A percentile compares a stretch with the other conserved stretches of the same genome.
These are phyloP conservation scores for Sporothrix euskadiensis DNA, from an alignment of 2,329 filamentous ascomycete species.

Conservation along the genomic window DNA sequence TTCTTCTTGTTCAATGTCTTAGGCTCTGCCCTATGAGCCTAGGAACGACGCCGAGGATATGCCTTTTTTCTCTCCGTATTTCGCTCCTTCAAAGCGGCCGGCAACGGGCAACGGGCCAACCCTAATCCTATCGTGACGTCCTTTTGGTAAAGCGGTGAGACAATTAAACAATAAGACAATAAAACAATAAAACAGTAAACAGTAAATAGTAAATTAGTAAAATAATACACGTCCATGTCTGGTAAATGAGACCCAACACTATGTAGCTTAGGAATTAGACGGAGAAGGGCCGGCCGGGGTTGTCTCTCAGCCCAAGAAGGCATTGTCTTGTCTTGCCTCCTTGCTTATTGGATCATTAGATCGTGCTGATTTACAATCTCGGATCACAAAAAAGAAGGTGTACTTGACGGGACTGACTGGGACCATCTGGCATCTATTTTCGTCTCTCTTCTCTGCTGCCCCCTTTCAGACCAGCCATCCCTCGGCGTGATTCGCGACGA, in stretches of 20 bases:
- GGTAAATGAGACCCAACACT: background rate
- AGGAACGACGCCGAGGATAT: background rate
- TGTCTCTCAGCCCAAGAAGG: background rate
- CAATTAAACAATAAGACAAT: background rate
- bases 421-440: background rate
- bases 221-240: background rate
- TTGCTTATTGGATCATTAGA: background rate
- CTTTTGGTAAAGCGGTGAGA: background rate
- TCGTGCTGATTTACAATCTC: background rate
- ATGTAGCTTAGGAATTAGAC: background rate
- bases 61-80: conserved; percentile 8
- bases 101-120: conserved; percentile 15
- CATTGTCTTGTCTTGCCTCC: background rate
- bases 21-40: conserved; percentile 1
- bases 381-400: background rate
- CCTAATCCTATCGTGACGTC: conserved; percentile 3
- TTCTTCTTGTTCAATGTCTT: background rate
- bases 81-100: conserved; percentile 10
- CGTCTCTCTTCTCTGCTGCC: background rate
- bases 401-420: background rate
- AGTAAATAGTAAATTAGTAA: background rate
- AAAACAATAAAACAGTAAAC: background rate
- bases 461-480: too few species aligned
- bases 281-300: background rate
- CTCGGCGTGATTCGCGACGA: conserved; percentile 7